Evolutionary conservation across 2,329 filamentous ascomycete species (phyloP), one percentile per base, ranked within the genome.

Genomic region (Lizonia empirigonia): DNA sequence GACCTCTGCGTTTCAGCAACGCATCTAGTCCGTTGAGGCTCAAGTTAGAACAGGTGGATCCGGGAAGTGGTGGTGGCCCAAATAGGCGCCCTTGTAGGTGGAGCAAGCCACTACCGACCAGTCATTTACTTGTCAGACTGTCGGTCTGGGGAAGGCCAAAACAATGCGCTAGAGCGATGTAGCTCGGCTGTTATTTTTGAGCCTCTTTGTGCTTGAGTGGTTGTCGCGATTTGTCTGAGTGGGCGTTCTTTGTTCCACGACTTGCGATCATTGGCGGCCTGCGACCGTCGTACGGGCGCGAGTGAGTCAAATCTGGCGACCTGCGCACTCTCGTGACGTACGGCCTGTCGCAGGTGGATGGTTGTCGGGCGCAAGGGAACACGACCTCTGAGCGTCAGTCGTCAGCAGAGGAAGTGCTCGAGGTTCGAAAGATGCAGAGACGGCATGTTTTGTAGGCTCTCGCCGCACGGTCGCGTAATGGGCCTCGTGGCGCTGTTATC

Each of bases 1-100:
- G 63, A 68, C 65, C 64, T 62, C 61, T 63, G 65, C 65, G 75
- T 76, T 75, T 75, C 75, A 72, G 61, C 59, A 67, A 68, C 54
- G 65, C 63, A 73, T 69, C 67, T 73, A 71, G 64, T 69, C 67
- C 68, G 63, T 60, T 72, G 71, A 70, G 70, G 69, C 75, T 75
- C 73, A 72, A 73, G 70, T 70, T 69, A 68, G 69, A 69, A 69
- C 58, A 61, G 64, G 66, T 63, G 62, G 61, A 63, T 70, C 56
- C 53, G 15, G 53, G 63, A 52, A 44, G 57, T 66, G 63, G 69
- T 58, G 67, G 66, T 63, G 67, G 65, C 64, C 65, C 58, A 61
- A 61, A 65, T 74, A 73, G 63, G 68, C 73, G 72, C 72, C 72
- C 71, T 62, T 57, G 59, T 50, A 59, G 59, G 63, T 57, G 63